phyloP scores from a whole-genome alignment of 768 basidiomycete genomes.

The Gymnopilus dilepis region DNA sequence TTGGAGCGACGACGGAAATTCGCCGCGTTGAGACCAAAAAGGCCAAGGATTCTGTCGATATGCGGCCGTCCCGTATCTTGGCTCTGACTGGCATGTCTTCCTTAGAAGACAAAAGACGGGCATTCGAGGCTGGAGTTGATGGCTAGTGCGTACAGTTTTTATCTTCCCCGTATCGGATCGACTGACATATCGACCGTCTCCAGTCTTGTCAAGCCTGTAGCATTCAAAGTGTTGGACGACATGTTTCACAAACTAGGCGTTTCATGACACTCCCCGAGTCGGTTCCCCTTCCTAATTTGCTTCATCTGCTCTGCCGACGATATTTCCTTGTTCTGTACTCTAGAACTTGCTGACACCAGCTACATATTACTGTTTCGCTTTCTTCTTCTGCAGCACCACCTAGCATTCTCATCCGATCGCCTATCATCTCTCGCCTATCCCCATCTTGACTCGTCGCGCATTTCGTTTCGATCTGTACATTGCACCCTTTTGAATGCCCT shows the following conservation, averaged over 20 bases:
- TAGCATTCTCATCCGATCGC: neutral
- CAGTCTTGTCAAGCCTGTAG: constrained; percentile 94
- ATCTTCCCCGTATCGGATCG: neutral
- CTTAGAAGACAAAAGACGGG: constrained; percentile 87
- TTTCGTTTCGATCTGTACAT: neutral
- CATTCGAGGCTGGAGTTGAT: constrained; percentile 92
- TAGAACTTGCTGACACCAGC: neutral
- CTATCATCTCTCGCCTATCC: neutral
- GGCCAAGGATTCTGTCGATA: constrained; percentile 34
- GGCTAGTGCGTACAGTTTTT: constrained; percentile 79
- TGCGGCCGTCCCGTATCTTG: constrained; percentile 61
- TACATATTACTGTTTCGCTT: neutral
- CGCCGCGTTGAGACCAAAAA: constrained; percentile 67
- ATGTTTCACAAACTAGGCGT: constrained; percentile 79
- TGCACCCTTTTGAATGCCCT: neutral
- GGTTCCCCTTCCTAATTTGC: neutral
- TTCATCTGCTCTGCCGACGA: neutral
- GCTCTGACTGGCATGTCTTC: constrained; percentile 95
- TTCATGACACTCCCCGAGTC: constrained; percentile 29
- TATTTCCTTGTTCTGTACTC: constrained; percentile 6
- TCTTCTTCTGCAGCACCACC: neutral
- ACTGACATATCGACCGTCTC: neutral
- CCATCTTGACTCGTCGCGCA: neutral
- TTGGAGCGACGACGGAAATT: constrained; percentile 85
- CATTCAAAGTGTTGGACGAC: constrained; percentile 88